phyloP scores from a whole-genome alignment of 129 eudicot species.

The Chrysanthemum makinoi region DNA sequence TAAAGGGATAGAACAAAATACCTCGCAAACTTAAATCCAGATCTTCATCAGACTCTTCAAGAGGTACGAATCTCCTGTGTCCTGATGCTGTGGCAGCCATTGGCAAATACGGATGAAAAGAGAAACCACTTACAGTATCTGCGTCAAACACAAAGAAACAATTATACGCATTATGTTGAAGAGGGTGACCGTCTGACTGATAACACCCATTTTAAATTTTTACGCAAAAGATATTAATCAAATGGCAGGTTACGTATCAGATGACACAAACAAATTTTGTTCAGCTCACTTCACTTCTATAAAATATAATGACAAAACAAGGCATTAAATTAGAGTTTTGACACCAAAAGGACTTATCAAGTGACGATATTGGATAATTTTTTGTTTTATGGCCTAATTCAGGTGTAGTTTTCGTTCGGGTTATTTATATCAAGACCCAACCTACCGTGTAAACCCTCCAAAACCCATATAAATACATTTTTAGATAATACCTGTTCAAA shows the following conservation, averaged over 20 bases:
- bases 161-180: conserved; percentile 5
- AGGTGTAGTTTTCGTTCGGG: neutral
- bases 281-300: neutral
- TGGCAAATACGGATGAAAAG: conserved; percentile 91
- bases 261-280: neutral
- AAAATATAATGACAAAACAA: neutral
- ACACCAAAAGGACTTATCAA: too few species aligned
- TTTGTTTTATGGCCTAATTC: neutral
- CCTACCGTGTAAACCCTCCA: neutral
- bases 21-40: conserved; percentile 36
- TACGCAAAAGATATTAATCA: neutral
- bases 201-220: neutral
- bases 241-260: neutral
- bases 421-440: neutral
- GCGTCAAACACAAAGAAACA: conserved; percentile 22
- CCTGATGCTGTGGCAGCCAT: conserved; percentile 96
- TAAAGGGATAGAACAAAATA: conserved; percentile 15
- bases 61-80: conserved; percentile 67
- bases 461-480: too few species aligned
- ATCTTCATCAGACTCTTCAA: conserved; percentile 56
- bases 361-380: neutral
- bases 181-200: neutral
- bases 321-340: neutral
- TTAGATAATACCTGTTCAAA: too few species aligned
- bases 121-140: conserved; percentile 89